These are phyloP conservation scores for Starmerella gropengiesseri DNA, from an alignment of 805 yeast species.

Conservation along the genomic window DNA sequence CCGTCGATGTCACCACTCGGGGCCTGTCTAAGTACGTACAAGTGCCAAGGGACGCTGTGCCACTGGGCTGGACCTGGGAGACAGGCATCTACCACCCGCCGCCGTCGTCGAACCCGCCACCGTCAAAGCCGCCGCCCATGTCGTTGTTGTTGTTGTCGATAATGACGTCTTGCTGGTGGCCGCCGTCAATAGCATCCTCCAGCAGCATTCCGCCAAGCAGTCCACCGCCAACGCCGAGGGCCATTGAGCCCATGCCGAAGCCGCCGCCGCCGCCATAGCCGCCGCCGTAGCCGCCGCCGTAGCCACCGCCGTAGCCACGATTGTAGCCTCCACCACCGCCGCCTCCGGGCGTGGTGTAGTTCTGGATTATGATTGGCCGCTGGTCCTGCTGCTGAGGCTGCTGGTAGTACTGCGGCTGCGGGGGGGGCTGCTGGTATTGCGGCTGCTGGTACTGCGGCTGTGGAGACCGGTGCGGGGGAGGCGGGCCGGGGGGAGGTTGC, in stretches of 20 bases:
- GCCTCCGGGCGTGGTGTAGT: slow-evolving; percentile 31
- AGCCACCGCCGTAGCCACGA: slow-evolving; percentile 13
- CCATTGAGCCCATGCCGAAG: slow-evolving; percentile 40
- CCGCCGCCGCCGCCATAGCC: slow-evolving; percentile 28
- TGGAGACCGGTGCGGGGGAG: slow-evolving; percentile 8
- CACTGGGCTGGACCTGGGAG: neutral
- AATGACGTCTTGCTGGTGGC: slow-evolving; percentile 21
- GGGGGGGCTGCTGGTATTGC: slow-evolving; percentile 28
- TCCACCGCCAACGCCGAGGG: slow-evolving; percentile 27
- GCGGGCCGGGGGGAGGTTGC: slow-evolving; percentile 23
- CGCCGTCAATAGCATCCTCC: slow-evolving; percentile 20
- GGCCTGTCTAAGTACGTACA: too few species aligned
- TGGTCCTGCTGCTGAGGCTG: slow-evolving; percentile 24
- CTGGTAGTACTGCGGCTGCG: slow-evolving; percentile 17
- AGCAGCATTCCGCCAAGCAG: slow-evolving; percentile 27
- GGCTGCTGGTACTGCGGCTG: slow-evolving; percentile 24
- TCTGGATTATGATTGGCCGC: slow-evolving; percentile 22
- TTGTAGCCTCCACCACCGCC: slow-evolving; percentile 22
- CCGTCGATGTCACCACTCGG: too few species aligned
- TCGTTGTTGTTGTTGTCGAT: slow-evolving; percentile 33
- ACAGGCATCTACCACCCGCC: slow-evolving; percentile 3
- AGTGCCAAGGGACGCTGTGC: too few species aligned
- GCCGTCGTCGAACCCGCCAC: slow-evolving; percentile 28
- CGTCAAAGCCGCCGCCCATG: slow-evolving; percentile 15
- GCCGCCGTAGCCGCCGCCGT: slow-evolving; percentile 14